These are phyloP conservation scores for Epichloe glyceriae DNA, from an alignment of 2,329 filamentous ascomycete species.

Conservation along the genomic window DNA sequence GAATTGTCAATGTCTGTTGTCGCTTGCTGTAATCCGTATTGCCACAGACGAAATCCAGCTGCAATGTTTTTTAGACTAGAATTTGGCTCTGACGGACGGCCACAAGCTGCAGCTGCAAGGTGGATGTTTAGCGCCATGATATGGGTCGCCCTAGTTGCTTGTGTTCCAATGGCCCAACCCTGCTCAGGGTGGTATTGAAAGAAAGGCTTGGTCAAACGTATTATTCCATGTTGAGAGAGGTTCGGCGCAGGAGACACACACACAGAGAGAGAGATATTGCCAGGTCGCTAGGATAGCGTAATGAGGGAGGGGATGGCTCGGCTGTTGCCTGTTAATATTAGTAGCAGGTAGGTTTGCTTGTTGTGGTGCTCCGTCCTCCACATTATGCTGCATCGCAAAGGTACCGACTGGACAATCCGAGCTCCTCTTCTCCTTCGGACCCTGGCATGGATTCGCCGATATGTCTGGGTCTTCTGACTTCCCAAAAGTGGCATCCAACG, in stretches of 20 bases:
- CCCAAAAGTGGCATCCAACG: background rate
- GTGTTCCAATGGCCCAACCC: slow-evolving; percentile 6
- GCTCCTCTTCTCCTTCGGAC: background rate
- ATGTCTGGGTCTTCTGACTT: background rate
- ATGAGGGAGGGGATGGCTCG: slow-evolving; percentile 3
- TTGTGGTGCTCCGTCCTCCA: background rate
- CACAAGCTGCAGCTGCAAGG: slow-evolving; percentile 1
- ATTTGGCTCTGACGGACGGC: background rate
- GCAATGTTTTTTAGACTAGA: slow-evolving; percentile 3
- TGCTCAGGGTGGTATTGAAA: slow-evolving; percentile 7
- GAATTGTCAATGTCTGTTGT: background rate
- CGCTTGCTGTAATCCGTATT: background rate
- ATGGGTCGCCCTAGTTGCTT: slow-evolving; percentile 2
- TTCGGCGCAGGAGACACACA: slow-evolving; percentile 3
- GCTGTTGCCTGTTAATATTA: background rate
- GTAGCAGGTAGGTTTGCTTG: slow-evolving; percentile 5
- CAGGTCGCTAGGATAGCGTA: background rate
- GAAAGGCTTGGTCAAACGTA: slow-evolving; percentile 7
- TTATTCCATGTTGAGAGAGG: slow-evolving; percentile 2
- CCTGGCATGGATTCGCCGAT: background rate
- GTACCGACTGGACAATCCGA: slow-evolving; percentile 5
- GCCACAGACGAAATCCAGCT: slow-evolving; percentile 2
- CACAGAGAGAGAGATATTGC: background rate
- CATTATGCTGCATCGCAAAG: background rate
- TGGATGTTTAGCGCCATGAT: slow-evolving; percentile 4